A percentile compares a stretch with the other conserved stretches of the same genome.
These are phyloP conservation scores for Trichoderma sp. DNA, from an alignment of 2,329 filamentous ascomycete genomes.

Conservation along the genomic window DNA sequence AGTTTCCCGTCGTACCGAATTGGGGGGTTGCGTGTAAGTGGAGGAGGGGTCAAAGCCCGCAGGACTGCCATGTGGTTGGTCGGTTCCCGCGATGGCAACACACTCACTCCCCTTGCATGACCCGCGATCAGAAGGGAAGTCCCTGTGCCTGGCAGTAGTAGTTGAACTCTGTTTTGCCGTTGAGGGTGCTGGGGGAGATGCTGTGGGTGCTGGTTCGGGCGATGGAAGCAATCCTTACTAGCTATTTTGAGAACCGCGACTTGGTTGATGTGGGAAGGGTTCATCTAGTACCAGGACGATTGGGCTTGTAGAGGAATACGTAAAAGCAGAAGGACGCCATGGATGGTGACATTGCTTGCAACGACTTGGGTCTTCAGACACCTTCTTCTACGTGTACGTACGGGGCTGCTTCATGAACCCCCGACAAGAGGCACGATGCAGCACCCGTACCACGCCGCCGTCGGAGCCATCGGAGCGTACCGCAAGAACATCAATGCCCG, in stretches of 20 bases:
- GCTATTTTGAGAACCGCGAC: no score
- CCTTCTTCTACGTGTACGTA: not conserved
- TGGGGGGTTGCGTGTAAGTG: slow-evolving; percentile 3
- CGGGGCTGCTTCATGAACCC: not conserved
- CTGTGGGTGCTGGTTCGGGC: not conserved
- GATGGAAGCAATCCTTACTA: not conserved
- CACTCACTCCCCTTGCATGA: slow-evolving; percentile 8
- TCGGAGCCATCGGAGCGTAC: slow-evolving; percentile 19
- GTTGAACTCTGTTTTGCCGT: not conserved
- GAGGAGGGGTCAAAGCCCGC: not conserved
- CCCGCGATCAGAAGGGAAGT: slow-evolving; percentile 1
- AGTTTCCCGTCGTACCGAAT: not conserved
- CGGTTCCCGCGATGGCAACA: slow-evolving; percentile 7
- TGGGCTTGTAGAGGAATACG: not conserved
- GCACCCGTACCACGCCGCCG: not conserved
- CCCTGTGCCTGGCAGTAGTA: slow-evolving; percentile 26
- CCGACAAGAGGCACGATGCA: not conserved
- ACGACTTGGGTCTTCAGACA: slow-evolving; percentile 8
- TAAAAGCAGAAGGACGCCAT: not conserved
- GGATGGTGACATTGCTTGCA: slow-evolving; percentile 15
- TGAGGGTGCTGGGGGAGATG: not conserved
- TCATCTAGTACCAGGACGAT: not conserved
- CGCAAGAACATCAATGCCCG: not conserved
- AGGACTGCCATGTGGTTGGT: slow-evolving; percentile 25
- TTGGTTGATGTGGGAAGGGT: not conserved